These are phyloP conservation scores for Rhazya stricta DNA, from an alignment of 257 asterid species.

Conservation along the genomic window DNA sequence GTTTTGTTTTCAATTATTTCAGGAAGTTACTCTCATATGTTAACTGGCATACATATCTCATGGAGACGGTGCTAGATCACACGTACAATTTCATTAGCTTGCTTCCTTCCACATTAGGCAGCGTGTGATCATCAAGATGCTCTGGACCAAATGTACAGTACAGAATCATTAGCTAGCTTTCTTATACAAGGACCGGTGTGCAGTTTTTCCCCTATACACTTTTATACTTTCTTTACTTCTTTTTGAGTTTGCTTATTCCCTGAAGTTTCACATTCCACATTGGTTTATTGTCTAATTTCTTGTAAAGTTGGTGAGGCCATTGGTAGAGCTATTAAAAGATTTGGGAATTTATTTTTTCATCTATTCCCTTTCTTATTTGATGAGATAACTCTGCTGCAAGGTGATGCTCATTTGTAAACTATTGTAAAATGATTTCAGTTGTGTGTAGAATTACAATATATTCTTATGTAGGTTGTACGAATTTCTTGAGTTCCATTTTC, in stretches of 20 bases:
- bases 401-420: background rate
- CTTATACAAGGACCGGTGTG: background rate
- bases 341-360: background rate
- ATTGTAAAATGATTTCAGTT: background rate
- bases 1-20: constrained; percentile 7
- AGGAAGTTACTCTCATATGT: constrained; percentile 4
- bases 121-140: constrained; percentile 12
- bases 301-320: constrained; percentile 11
- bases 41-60: constrained; percentile 10
- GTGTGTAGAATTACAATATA: background rate
- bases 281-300: constrained; percentile 10
- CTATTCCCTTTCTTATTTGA: background rate
- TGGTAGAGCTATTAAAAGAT: background rate
- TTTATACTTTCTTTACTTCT: background rate
- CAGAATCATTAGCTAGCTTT: constrained; percentile 16
- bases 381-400: background rate
- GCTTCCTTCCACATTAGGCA: constrained; percentile 7
- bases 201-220: background rate
- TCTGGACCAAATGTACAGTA: constrained; percentile 25
- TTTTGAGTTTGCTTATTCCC: background rate
- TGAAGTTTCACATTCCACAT: background rate
- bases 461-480: background rate
- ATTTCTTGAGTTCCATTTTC: background rate
- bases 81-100: constrained; percentile 23
- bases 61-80: constrained; percentile 14